A percentile compares a stretch with the other conserved stretches of the same genome.
Conservation (phyloP, 2,329 filamentous ascomycete species). For the Fusarium solani-melongenae region DNA sequence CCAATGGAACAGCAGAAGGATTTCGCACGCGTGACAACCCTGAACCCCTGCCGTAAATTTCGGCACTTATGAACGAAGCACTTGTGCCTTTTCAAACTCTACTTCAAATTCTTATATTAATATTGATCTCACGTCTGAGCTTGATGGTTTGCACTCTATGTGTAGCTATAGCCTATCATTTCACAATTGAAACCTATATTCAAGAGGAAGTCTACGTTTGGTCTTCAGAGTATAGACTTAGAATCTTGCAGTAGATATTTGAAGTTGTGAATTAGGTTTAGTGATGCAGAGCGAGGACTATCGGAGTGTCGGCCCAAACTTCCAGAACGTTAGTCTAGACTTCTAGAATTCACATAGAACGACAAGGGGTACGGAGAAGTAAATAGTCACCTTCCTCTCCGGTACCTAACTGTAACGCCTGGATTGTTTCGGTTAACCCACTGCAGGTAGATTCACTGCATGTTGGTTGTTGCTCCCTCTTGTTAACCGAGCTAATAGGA, state of each 20-base stretch:
- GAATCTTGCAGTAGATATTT: accelerated
- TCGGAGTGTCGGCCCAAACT: background rate
- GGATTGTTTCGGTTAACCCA: background rate
- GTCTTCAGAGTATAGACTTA: background rate
- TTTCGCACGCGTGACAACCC: background rate
- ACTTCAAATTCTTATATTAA: too few relatives aligned
- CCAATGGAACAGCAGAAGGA: background rate
- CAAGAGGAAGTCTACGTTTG: background rate
- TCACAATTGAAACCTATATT: background rate
- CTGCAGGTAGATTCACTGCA: background rate
- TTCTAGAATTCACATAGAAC: background rate
- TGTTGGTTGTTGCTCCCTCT: background rate
- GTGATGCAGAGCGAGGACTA: background rate
- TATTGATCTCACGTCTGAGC: background rate
- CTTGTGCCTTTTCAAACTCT: background rate
- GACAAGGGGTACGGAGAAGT: background rate
- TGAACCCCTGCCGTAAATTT: background rate
- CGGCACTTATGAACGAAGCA: background rate
- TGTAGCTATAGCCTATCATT: background rate
- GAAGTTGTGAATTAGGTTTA: background rate
- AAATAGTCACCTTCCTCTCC: background rate
- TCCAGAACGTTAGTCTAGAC: background rate
- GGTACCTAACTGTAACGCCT: background rate
- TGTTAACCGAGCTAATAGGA: background rate
- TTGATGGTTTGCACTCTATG: background rate